Conservation (phyloP, 306 rosid genomes). For the Cajanus cajan region DNA sequence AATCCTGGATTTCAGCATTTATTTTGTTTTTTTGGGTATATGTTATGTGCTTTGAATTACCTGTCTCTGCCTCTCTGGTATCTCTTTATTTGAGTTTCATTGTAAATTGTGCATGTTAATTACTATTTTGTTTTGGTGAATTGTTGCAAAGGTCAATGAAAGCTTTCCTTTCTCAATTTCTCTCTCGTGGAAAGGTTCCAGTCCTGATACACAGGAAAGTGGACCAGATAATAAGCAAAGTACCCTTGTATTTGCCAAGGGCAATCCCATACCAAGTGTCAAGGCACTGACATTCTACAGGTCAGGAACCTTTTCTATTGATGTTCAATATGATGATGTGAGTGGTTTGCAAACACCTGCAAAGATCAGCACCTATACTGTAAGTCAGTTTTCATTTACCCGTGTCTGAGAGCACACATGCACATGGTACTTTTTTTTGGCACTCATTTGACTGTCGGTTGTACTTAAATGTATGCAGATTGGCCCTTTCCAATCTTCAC, state of each 20-base stretch:
- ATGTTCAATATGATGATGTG: slow-evolving; percentile 64
- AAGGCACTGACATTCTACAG: slow-evolving; percentile 77
- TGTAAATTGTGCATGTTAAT: neutral
- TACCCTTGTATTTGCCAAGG: slow-evolving; percentile 77
- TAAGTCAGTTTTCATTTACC: slow-evolving; percentile 31
- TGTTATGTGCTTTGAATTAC: neutral
- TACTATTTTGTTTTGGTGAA: neutral
- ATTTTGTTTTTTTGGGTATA: neutral
- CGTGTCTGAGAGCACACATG: no score
- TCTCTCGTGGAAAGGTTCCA: slow-evolving; percentile 80
- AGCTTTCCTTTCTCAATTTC: slow-evolving; percentile 77
- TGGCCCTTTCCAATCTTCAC: slow-evolving; percentile 76
- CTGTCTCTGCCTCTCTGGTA: neutral
- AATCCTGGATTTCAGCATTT: neutral
- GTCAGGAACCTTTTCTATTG: slow-evolving; percentile 71
- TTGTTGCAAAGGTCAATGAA: slow-evolving; percentile 65
- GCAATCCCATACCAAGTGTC: slow-evolving; percentile 72
- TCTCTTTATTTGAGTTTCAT: neutral
- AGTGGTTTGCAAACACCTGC: slow-evolving; percentile 59
- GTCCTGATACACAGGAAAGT: slow-evolving; percentile 61
- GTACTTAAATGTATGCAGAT: slow-evolving; percentile 49
- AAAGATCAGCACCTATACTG: slow-evolving; percentile 79
- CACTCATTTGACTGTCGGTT: neutral
- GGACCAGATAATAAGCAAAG: slow-evolving; percentile 54
- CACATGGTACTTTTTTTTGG: neutral